A percentile compares a stretch with the other conserved stretches of the same genome.
phyloP scores from a whole-genome alignment of 805 yeast genomes.

The Kodamaea jinghongensis region DNA sequence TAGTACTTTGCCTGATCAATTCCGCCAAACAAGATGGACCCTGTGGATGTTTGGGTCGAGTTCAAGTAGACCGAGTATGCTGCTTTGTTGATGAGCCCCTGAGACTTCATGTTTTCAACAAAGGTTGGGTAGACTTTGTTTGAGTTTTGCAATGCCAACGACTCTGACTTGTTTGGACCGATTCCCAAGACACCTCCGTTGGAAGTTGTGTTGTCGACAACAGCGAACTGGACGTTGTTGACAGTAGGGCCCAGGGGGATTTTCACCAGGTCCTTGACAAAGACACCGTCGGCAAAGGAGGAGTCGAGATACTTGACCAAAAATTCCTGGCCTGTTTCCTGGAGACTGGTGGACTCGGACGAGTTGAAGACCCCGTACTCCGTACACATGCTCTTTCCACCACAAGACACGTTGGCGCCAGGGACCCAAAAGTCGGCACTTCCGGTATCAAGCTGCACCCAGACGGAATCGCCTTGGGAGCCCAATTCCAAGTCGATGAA shows the following conservation, averaged over 20 bases:
- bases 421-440: conserved; percentile 11
- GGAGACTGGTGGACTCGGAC: neutral
- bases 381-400: neutral
- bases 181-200: conserved; percentile 22
- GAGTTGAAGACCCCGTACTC: conserved; percentile 6
- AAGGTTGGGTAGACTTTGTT: conserved; percentile 52
- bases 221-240: conserved; percentile 13
- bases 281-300: conserved; percentile 4
- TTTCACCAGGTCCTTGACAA: conserved; percentile 5
- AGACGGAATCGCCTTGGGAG: conserved; percentile 1
- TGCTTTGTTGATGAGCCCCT: conserved; percentile 54
- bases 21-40: conserved; percentile 70
- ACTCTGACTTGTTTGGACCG: conserved; percentile 14
- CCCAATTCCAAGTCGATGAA: conserved; percentile 8
- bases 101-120: conserved; percentile 57
- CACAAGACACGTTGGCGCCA: conserved; percentile 1
- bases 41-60: conserved; percentile 37
- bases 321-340: conserved; percentile 1
- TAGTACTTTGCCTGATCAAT: conserved; percentile 60
- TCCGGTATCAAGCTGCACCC: conserved; percentile 10
- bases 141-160: conserved; percentile 13
- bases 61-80: conserved; percentile 66
- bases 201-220: conserved; percentile 13
- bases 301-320: conserved; percentile 3
- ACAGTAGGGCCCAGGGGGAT: conserved; percentile 5